Evolutionary conservation across 2,329 filamentous ascomycete species (phyloP).

Genomic region (Penicillium sp.): DNA sequence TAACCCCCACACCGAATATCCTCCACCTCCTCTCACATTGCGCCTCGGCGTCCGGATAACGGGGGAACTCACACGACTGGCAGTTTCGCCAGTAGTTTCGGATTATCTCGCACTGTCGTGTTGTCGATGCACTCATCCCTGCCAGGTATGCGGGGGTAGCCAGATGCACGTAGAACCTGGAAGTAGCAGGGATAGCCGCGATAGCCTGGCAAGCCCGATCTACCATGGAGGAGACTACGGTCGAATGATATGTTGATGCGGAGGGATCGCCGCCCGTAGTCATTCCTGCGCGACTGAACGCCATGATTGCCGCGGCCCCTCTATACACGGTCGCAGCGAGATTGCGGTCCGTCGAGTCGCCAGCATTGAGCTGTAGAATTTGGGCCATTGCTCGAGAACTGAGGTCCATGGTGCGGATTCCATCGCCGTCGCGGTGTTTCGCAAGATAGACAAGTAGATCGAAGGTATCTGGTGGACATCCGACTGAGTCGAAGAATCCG

Average conservation of each 20-base stretch:
- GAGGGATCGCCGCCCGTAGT: neutral
- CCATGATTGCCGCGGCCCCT: conserved; percentile 39
- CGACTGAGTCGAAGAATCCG: conserved; percentile 41
- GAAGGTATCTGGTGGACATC: conserved; percentile 42
- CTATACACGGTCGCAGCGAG: conserved; percentile 36
- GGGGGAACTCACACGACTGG: conserved; percentile 38
- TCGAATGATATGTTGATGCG: conserved; percentile 5
- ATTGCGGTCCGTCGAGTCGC: conserved; percentile 14
- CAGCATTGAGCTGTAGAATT: conserved; percentile 21
- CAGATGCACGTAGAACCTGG: conserved; percentile 44
- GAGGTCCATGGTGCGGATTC: conserved; percentile 4
- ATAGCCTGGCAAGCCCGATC: conserved; percentile 40
- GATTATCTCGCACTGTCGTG: conserved; percentile 37
- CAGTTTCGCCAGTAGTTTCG: conserved; percentile 44
- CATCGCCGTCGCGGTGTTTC: conserved; percentile 23
- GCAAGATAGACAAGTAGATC: conserved; percentile 38
- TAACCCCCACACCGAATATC: conserved; percentile 20
- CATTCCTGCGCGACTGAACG: conserved; percentile 23
- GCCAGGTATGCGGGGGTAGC: conserved; percentile 42
- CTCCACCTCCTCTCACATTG: conserved; percentile 40
- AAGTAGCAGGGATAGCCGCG: conserved; percentile 32
- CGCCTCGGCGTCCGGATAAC: conserved; percentile 36
- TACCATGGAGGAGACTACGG: conserved; percentile 33
- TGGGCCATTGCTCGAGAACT: conserved; percentile 21
- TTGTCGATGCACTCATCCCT: conserved; percentile 37